A percentile compares a stretch with the other conserved stretches of the same genome.
These are phyloP conservation scores for Ceratobasidium sp. DNA, from an alignment of 1,284 basidiomycete genomes.

Conservation along the genomic window DNA sequence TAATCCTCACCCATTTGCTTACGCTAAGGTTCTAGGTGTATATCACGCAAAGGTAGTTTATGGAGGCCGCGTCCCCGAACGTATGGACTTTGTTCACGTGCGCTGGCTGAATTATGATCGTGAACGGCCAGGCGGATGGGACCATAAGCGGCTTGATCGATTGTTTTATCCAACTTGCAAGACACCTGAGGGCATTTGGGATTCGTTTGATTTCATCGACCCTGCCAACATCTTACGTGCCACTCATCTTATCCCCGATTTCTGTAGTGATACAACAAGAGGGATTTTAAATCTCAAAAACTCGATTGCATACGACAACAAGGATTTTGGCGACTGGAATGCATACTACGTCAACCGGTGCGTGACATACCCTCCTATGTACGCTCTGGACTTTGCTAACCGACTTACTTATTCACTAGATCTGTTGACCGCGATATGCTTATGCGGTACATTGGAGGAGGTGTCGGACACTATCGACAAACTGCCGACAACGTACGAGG, in stretches of 20 bases:
- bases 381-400: not conserved
- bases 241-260: constrained; percentile 34
- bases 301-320: constrained; percentile 5
- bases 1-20: constrained; percentile 57
- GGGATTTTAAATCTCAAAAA: not conserved
- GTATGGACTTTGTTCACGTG: constrained; percentile 55
- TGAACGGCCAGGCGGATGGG: constrained; percentile 38
- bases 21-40: constrained; percentile 58
- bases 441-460: constrained; percentile 53
- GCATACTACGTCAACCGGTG: constrained; percentile 53
- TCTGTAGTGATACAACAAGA: not conserved
- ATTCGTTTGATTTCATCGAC: constrained; percentile 47
- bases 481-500: not conserved
- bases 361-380: constrained; percentile 8
- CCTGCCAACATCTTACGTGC: constrained; percentile 29
- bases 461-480: constrained; percentile 51
- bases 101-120: constrained; percentile 52
- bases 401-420: not conserved
- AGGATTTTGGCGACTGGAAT: constrained; percentile 48
- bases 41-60: constrained; percentile 54
- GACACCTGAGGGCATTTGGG: constrained; percentile 6
- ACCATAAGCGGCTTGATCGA: constrained; percentile 13
- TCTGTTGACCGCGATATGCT: constrained; percentile 52
- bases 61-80: not conserved
- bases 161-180: not conserved